Base-by-base conservation (phyloP, 2,329 filamentous ascomycete species). In the Trichoderma hamatum region DNA sequence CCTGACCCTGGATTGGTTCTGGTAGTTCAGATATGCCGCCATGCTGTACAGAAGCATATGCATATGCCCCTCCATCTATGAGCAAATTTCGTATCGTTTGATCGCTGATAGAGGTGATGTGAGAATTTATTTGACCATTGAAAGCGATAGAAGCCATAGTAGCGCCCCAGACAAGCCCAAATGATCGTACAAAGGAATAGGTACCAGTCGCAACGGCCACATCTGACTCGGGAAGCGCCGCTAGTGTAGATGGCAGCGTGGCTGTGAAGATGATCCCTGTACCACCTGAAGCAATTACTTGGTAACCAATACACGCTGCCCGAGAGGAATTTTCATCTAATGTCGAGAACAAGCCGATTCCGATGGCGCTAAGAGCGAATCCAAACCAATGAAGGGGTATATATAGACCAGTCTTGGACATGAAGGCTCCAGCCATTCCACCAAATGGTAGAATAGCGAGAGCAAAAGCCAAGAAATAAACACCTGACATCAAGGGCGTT, bases 141-240 rank as follows among this genome's bases (percentile, higher is more conserved):
- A 75, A 85, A n/a, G 84, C 76, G 4, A 79, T 76, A 1, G 78
- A 78, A 0, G 81, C 79, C 28, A 86, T 80, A 0, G 82, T 77
- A 2, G 82, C 78, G 11, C 83, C 84, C 74, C 84, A 82, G 2
- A 82, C 80, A 19, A 77, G 73, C 2, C 84, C 85, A 28, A 86
- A 81, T 64, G 75, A 80, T 36, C 84, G 80, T 68, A 83, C 74
- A 69, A 86, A 86, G 0, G 77, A 74, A 76, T 80, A 84, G 52
- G 81, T 80, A 3, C 75, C 78, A 1, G 80, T 81, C 0, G 80
- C 79, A 2, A 78, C 68, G 0, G 80, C 79, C 0, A 75, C 74
- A 59, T 84, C 80, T 2, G 70, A 70, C n/a, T 84, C 82, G 0
- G 74, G 54, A 1, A 83, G 71, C 0, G 75, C 72, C 0, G 82